Evolutionary conservation across 202 grass and related monocot species (phyloP).

Genomic region (Brachypodium distachyon): DNA sequence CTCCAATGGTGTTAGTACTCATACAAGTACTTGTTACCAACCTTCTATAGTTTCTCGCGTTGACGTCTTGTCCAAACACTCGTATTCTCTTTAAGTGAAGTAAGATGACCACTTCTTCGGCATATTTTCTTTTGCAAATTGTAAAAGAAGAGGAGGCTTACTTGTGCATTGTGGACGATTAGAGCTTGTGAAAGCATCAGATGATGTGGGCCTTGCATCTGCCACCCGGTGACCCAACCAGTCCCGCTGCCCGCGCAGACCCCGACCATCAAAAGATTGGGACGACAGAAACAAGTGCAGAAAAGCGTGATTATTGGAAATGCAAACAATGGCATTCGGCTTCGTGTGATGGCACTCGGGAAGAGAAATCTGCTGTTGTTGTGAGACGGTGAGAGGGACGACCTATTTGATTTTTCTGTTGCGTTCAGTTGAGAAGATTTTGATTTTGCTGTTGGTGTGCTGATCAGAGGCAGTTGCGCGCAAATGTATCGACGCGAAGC

Average conservation of each 20-base stretch:
- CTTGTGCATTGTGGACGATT: background rate
- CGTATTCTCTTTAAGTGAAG: background rate
- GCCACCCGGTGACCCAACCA: background rate
- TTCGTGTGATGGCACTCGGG: background rate
- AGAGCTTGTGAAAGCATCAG: background rate
- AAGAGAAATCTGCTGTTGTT: too few relatives aligned
- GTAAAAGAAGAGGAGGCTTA: background rate
- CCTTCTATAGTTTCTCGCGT: background rate
- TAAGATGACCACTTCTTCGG: background rate
- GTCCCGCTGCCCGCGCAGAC: background rate
- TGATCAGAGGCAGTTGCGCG: too few relatives aligned
- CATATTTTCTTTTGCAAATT: background rate
- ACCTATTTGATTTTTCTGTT: background rate
- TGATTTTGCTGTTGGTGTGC: background rate
- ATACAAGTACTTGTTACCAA: background rate
- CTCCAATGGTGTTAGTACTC: background rate
- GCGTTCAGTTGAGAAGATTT: background rate
- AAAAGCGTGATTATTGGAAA: too few relatives aligned
- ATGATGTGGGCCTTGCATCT: background rate
- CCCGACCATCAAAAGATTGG: background rate
- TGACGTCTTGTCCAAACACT: background rate
- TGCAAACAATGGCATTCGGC: background rate
- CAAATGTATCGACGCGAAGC: too few relatives aligned
- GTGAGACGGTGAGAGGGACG: background rate
- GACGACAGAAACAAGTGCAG: too few relatives aligned